phyloP scores from a whole-genome alignment of 2,329 filamentous ascomycete genomes.

The Scedosporium apiospermum region DNA sequence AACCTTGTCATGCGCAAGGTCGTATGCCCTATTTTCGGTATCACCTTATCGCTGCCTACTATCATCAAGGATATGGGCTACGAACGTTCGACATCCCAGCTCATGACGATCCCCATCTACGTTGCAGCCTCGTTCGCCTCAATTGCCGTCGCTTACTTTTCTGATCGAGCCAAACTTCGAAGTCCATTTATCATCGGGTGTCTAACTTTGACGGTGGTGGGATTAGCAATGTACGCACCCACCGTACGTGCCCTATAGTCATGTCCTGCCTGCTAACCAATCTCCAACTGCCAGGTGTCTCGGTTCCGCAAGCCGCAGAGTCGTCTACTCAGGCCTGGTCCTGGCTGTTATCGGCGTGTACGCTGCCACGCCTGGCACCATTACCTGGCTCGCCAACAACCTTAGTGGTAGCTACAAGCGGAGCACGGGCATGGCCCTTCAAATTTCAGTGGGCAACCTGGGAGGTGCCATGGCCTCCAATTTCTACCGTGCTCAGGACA shows the following conservation, averaged over 20 bases:
- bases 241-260: neutral
- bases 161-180: slow-evolving; percentile 12
- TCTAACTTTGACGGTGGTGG: slow-evolving; percentile 43
- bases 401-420: slow-evolving; percentile 46
- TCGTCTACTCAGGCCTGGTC: slow-evolving; percentile 41
- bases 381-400: slow-evolving; percentile 51
- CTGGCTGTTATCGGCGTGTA: slow-evolving; percentile 37
- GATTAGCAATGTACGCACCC: slow-evolving; percentile 34
- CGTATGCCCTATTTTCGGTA: slow-evolving; percentile 18
- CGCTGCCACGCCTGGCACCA: slow-evolving; percentile 43
- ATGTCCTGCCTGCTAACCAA: neutral
- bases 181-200: slow-evolving; percentile 34
- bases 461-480: slow-evolving; percentile 56
- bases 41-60: slow-evolving; percentile 31
- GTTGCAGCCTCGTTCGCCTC: slow-evolving; percentile 14
- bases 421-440: slow-evolving; percentile 47
- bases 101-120: slow-evolving; percentile 18
- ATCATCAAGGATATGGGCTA: slow-evolving; percentile 16
- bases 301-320: slow-evolving; percentile 22
- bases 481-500: slow-evolving; percentile 50
- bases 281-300: slow-evolving; percentile 30
- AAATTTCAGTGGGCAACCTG: slow-evolving; percentile 51
- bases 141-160: slow-evolving; percentile 10
- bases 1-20: slow-evolving; percentile 1
- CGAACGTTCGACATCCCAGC: slow-evolving; percentile 15